Conservation (phyloP, 2,329 filamentous ascomycete species). For the Penicillium hesseltinei region DNA sequence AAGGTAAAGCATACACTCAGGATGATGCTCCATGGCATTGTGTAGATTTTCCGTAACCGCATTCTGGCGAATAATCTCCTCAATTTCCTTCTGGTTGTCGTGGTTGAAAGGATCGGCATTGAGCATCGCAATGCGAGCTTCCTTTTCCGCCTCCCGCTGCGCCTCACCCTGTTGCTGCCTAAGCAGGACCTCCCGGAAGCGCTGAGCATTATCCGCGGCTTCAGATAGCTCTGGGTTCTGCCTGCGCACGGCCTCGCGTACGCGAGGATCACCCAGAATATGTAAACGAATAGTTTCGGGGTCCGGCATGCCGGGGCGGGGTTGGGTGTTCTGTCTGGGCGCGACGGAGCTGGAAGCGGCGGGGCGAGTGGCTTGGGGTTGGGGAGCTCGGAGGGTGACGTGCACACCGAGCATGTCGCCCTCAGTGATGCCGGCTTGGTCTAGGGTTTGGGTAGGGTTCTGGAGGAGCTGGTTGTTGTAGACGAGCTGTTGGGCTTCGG, state of each 20-base stretch:
- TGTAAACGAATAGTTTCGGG: constrained; percentile 80
- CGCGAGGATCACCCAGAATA: constrained; percentile 72
- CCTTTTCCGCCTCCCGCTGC: constrained; percentile 70
- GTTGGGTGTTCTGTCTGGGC: constrained; percentile 30
- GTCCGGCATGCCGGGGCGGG: constrained; percentile 51
- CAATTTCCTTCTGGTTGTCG: constrained; percentile 86
- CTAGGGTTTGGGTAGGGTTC: constrained; percentile 76
- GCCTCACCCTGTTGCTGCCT: constrained; percentile 68
- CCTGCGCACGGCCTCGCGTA: constrained; percentile 68
- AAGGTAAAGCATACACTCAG: constrained; percentile 68
- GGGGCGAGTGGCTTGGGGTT: constrained; percentile 29
- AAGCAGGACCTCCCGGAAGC: constrained; percentile 71
- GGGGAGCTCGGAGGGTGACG: constrained; percentile 49
- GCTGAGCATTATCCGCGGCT: constrained; percentile 70
- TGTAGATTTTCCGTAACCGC: constrained; percentile 92
- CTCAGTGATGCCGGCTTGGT: constrained; percentile 76
- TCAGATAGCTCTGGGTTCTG: constrained; percentile 74
- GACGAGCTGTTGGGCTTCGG: constrained; percentile 76
- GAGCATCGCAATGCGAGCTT: constrained; percentile 77
- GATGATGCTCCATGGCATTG: constrained; percentile 95
- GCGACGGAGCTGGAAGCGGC: constrained; percentile 27
- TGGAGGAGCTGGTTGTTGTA: constrained; percentile 81
- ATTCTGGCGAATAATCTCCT: constrained; percentile 95
- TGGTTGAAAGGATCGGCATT: constrained; percentile 94
- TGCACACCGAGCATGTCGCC: constrained; percentile 92